Evolutionary conservation across 371 early-diverging fungal genomes (phyloP).

Genomic region (Circinella umbellata): DNA sequence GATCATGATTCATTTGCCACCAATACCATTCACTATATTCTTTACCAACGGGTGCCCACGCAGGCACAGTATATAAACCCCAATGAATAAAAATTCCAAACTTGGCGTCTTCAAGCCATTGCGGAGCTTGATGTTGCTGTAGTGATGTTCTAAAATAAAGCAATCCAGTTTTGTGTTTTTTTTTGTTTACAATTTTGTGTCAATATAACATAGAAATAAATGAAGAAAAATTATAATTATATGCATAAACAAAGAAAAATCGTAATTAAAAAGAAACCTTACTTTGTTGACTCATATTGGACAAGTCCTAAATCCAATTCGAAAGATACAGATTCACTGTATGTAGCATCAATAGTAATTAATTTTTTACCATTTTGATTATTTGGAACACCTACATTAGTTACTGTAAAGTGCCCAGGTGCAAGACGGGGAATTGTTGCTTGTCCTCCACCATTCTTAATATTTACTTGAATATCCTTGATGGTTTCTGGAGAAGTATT

Average conservation of each 20-base stretch:
- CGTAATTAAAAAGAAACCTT: not conserved
- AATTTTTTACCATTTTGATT: not conserved
- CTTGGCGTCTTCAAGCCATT: constrained; percentile 37
- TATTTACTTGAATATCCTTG: constrained; percentile 1
- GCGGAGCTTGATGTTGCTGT: constrained; percentile 32
- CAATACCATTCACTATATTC: constrained; percentile 45
- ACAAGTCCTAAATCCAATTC: not conserved
- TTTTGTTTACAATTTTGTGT: too few relatives aligned
- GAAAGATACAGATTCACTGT: not conserved
- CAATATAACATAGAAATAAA: too few relatives aligned
- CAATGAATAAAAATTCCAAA: constrained; percentile 48
- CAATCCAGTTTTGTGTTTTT: too few relatives aligned
- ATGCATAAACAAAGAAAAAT: not conserved
- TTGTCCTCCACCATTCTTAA: not conserved
- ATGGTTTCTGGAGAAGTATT: not conserved
- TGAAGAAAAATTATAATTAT: not conserved
- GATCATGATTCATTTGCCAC: constrained; percentile 34
- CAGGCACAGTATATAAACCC: constrained; percentile 41
- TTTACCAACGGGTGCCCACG: constrained; percentile 40
- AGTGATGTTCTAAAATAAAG: constrained; percentile 11
- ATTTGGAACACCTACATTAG: not conserved
- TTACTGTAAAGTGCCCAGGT: constrained; percentile 1
- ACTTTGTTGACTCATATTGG: not conserved
- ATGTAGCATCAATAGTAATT: not conserved
- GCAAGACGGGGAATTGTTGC: not conserved